These are phyloP conservation scores for Chrysoporthe deuterocubensis DNA, from an alignment of 2,329 filamentous ascomycete species.

Conservation along the genomic window DNA sequence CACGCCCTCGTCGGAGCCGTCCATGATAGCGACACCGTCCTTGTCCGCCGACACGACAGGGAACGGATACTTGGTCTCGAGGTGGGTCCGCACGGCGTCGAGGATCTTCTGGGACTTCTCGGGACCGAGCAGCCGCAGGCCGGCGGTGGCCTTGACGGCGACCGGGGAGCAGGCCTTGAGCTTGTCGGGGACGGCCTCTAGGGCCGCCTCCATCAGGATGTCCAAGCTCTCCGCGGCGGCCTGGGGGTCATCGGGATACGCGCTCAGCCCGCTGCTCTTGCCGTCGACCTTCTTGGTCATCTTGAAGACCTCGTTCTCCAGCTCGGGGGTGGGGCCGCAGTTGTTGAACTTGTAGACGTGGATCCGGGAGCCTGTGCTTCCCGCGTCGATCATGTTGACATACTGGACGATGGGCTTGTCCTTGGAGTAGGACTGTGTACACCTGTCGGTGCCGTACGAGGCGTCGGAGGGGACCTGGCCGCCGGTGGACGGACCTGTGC, in stretches of 20 bases:
- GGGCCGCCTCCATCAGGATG: slow-evolving; percentile 81
- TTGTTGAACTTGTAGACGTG: slow-evolving; percentile 99
- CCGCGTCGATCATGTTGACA: slow-evolving; percentile 97
- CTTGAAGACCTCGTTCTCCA: slow-evolving; percentile 91
- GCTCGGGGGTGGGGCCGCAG: slow-evolving; percentile 91
- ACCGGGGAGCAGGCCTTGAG: slow-evolving; percentile 91
- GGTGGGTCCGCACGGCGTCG: slow-evolving; percentile 77
- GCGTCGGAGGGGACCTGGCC: slow-evolving; percentile 63
- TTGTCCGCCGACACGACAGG: slow-evolving; percentile 86
- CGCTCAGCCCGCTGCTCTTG: slow-evolving; percentile 69
- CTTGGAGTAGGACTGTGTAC: slow-evolving; percentile 80
- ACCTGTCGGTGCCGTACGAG: slow-evolving; percentile 71
- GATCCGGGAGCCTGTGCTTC: slow-evolving; percentile 95
- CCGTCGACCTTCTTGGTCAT: slow-evolving; percentile 88
- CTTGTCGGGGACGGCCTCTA: slow-evolving; percentile 82
- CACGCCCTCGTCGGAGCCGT: slow-evolving; percentile 94
- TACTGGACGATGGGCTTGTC: slow-evolving; percentile 96
- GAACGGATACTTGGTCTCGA: slow-evolving; percentile 93
- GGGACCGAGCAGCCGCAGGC: slow-evolving; percentile 81
- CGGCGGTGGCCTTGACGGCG: slow-evolving; percentile 97
- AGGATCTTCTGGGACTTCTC: slow-evolving; percentile 85
- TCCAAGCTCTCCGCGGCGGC: slow-evolving; percentile 91
- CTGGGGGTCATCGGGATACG: slow-evolving; percentile 83
- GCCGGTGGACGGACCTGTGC: slow-evolving; percentile 34
- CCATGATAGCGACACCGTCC: slow-evolving; percentile 94